Base-by-base conservation (phyloP, 2,329 filamentous ascomycete genomes). In the Exophiala mesophila region DNA sequence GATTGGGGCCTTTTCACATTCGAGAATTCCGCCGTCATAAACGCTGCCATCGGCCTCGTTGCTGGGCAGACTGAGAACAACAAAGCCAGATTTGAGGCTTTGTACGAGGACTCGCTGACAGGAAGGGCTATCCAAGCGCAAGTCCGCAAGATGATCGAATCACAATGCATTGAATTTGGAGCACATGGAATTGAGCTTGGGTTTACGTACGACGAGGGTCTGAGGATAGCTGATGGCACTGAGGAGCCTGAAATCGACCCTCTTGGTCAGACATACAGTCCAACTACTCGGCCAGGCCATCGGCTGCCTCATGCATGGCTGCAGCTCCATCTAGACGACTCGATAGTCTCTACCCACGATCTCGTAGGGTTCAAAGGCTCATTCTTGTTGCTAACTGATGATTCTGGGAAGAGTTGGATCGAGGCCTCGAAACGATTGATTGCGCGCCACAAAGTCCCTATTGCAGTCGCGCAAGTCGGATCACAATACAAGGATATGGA, bases 271-370 rank as follows among this genome's bases (percentile, higher is more conserved):
- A 47, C 41, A 7, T 58, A 58, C 41, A 31, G 33, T 7, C 54
- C 55, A 4, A 57, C 51, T 2, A 57, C 57, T 5, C 41, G 48
- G 15, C 57, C 57, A n/a, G 57, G 57, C 2, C 52, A 53, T 32
- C 49, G 57, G 13, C 39, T 57, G 2, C 57, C 57, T 6, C 57
- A 59, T 47, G 51, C 47, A 1, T 58, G 56, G 57, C 8, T 58
- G 1, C 37, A 54, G 13, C 8, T 58, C 1, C 37, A 54, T n/a
- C 36, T 31, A 9, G 45, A 41, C 3, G 36, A 40, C 4, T 43
- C 20, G n/a, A 19, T 45, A 7, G 28, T 57, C 9, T 57, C 55
- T 3, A 57, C 56, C 6, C 54, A 54, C 28, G 56, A 59, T 39
- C 34, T 58, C 17, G 17, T 45, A 8, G 24, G 19, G 3, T 16